Percentiles rank a stretch among this genome's conserved stretches.
Evolutionary conservation across 2,329 filamentous ascomycete genomes (phyloP).

Genomic region (Myriosclerotinia curreyana): DNA sequence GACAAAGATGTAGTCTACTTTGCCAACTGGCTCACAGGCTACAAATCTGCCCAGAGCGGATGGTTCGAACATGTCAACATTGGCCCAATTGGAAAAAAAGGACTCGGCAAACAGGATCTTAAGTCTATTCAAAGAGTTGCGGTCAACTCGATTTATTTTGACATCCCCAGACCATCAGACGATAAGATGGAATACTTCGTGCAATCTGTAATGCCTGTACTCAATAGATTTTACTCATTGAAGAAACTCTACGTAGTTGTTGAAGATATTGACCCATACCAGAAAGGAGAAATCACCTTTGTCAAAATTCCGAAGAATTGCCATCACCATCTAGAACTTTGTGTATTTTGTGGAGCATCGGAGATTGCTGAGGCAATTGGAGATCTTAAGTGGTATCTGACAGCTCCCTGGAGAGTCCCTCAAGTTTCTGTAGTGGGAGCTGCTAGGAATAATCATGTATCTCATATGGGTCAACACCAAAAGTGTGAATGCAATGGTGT

Average conservation of each 20-base stretch:
- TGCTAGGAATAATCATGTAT: not conserved
- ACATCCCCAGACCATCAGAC: not conserved
- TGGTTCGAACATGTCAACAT: slow-evolving; percentile 12
- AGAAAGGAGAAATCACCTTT: slow-evolving; percentile 1
- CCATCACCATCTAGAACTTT: not conserved
- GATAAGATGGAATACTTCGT: not conserved
- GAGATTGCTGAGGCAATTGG: not conserved
- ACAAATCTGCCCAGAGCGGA: not conserved
- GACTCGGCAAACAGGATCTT: not conserved
- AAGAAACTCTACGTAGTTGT: slow-evolving; percentile 5
- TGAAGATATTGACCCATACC: slow-evolving; percentile 12
- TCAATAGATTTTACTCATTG: not conserved
- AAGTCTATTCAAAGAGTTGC: slow-evolving; percentile 2
- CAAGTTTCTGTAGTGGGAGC: not conserved
- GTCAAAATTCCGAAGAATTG: not conserved
- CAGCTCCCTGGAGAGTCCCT: not conserved
- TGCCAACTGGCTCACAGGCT: slow-evolving; percentile 2
- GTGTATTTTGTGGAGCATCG: not conserved
- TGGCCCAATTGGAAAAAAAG: slow-evolving; percentile 14
- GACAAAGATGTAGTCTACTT: slow-evolving; percentile 8
- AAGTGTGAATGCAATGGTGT: not conserved
- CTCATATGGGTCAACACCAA: slow-evolving; percentile 8
- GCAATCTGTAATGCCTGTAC: not conserved
- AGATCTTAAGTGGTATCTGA: not conserved
- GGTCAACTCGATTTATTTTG: slow-evolving; percentile 10